Base-by-base conservation (phyloP, 805 yeast genomes). In the Saccharomycopsis selenospora region DNA sequence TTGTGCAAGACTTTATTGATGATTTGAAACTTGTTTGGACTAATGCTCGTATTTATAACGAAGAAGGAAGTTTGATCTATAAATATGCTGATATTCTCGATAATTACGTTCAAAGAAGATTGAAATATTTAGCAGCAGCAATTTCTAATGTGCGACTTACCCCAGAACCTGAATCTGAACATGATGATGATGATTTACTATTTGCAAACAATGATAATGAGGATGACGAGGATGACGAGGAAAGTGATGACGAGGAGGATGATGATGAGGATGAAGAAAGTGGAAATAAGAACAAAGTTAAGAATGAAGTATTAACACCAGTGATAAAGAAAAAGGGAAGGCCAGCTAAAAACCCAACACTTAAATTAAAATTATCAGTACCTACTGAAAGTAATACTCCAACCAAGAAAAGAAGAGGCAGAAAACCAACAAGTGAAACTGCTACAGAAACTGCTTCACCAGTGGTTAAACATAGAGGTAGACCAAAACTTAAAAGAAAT, bases 41-140 rank as follows among this genome's bases (percentile, higher is more conserved):
- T 41, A 93, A 93, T 64, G 95, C 97, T 1, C 79, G 79, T 59
- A 62, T 73, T 1, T 91, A 80, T 65, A 91, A 90, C 63, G 84
- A 80, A 51, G 84, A 84, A 46, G 78, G 76, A 1, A 78, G 93
- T 46, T 71, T 78, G 46, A 80, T 90, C 36, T 79, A 80, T 59
- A 76, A 76, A 51, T 95, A 88, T 65, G 82, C 97, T 0, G 65
- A 62, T 33, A 73, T 75, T 40, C 70, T 93, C 58, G 46, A 33
- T 49, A 51, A 23, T n/a, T n/a, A 27, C 55, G 50, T 20, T 43
- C 51, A 4, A 45, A 17, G 17, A 2, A 33, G 14, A 33, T 10
- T 33, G 27, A 29, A 23, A 5, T 38, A 23, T 10, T 41, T 26
- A n/a, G 40, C 40, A 33, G 43, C 38, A 14, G 38, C 38, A 6